A percentile compares a stretch with the other conserved stretches of the same genome.
Conservation (phyloP, 176 grass and related monocot species). For the Alloteropsis semialata region DNA sequence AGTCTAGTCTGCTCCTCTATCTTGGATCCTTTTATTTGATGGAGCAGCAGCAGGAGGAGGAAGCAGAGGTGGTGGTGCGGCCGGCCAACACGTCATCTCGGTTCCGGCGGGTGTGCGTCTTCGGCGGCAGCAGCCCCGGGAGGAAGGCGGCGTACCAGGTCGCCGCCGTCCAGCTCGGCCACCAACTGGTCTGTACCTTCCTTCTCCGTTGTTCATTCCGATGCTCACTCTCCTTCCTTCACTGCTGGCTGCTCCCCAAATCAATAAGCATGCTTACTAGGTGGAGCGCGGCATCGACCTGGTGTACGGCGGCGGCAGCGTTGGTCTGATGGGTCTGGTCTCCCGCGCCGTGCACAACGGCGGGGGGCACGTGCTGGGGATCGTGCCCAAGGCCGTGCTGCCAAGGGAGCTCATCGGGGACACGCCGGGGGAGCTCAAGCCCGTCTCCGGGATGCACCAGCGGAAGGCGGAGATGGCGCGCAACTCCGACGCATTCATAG, state of each 20-base stretch:
- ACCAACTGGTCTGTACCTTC: slow-evolving; percentile 19
- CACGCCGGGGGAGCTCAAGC: slow-evolving; percentile 51
- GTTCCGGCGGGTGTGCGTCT: slow-evolving; percentile 50
- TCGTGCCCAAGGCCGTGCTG: slow-evolving; percentile 53
- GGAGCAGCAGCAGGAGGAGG: background rate
- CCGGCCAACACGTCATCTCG: background rate
- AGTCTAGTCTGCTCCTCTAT: too few relatives aligned
- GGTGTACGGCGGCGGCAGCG: slow-evolving; percentile 76
- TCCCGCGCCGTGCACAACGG: slow-evolving; percentile 59
- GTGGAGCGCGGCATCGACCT: slow-evolving; percentile 64
- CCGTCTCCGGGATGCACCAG: slow-evolving; percentile 68
- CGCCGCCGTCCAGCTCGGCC: slow-evolving; percentile 52
- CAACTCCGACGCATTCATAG: slow-evolving; percentile 62
- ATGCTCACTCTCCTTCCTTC: too few relatives aligned
- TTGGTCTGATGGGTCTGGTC: slow-evolving; percentile 68
- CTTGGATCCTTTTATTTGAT: too few relatives aligned
- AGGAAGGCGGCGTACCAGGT: slow-evolving; percentile 36
- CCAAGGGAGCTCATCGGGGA: slow-evolving; percentile 69
- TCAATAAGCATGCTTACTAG: slow-evolving; percentile 16
- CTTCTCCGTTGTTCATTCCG: too few relatives aligned
- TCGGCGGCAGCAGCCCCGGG: slow-evolving; percentile 60
- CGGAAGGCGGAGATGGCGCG: slow-evolving; percentile 76
- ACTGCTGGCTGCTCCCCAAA: too few relatives aligned
- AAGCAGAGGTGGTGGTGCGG: background rate
- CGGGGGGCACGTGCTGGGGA: slow-evolving; percentile 55